Conservation (phyloP, 2,329 filamentous ascomycete species). For the Didymella exigua region DNA sequence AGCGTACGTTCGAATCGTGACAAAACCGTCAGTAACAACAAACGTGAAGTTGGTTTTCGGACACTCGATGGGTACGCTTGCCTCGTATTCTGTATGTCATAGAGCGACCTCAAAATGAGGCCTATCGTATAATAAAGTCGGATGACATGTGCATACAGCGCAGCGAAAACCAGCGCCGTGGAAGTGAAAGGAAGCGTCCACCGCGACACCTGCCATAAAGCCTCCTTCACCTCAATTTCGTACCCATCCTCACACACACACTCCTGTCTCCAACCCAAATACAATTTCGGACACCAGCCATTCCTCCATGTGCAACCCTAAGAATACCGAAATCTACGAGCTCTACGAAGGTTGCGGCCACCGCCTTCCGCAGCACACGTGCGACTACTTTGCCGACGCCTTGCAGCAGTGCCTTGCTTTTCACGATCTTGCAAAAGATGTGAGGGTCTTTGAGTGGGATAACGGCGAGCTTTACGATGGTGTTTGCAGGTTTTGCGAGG, state of each 20-base stretch:
- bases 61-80: too few species aligned
- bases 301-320: neutral
- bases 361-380: neutral
- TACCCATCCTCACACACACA: neutral
- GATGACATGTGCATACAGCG: too few species aligned
- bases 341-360: conserved; percentile 1
- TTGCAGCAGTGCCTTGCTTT: neutral
- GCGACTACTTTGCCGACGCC: conserved; percentile 1
- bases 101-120: too few species aligned
- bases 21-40: too few species aligned
- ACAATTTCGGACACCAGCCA: too few species aligned
- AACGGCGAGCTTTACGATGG: neutral
- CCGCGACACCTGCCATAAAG: too few species aligned
- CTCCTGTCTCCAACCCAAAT: too few species aligned
- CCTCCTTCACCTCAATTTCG: neutral
- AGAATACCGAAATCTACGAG: neutral
- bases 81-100: too few species aligned
- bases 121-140: too few species aligned
- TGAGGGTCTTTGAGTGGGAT: neutral
- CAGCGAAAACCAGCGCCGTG: too few species aligned
- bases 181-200: too few species aligned
- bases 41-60: neutral
- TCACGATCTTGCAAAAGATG: neutral
- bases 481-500: neutral
- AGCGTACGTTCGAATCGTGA: neutral